Evolutionary conservation across 805 yeast species (phyloP), one percentile per base, ranked within the genome.

Genomic region (Ogataea pini): DNA sequence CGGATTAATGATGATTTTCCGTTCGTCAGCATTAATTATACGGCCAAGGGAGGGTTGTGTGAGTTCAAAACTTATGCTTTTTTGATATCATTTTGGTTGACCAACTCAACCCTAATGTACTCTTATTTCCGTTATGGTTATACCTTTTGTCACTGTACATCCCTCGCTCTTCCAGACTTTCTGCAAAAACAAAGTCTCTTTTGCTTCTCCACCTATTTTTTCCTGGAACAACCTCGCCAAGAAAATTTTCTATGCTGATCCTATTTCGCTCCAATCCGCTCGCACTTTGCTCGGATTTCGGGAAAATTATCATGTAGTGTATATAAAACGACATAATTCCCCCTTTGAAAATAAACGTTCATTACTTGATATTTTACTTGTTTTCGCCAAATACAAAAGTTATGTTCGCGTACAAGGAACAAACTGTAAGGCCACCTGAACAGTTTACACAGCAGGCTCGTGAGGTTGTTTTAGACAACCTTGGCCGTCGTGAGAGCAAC

Each of bases 381-480:
- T 34, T 34, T 19, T 7, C 24, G 14, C 24, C 3, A 8, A 17
- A 12, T 8, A 16, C n/a, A 6, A 25, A 10, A 7, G 19, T 13
- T 9, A 57, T 57, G 61, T 57, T 45, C 37, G 49, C 47, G 19
- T 50, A 50, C 27, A 51, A 48, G 41, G 52, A 51, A 12, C 52
- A 52, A 28, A 41, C 52, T 4, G 36, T 54, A n/a, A 50, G 46
- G 18, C 54, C 64, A 1, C 67, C 67, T 0, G 54, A 50, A 3
- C 53, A 51, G 47, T 61, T 63, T 40, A 62, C 59, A 4, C 57
- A 51, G 29, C 55, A 52, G 33, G 67, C 67, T 4, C 52, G 67
- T 17, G 52, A 51, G 25, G 55, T 44, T 2, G 65, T 63, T 13
- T 44, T 55, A 16, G 51, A 48, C 36, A 59, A 61, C 28, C 45